phyloP scores from a whole-genome alignment of 148 eudicot species.

The Rhododendron henanense region DNA sequence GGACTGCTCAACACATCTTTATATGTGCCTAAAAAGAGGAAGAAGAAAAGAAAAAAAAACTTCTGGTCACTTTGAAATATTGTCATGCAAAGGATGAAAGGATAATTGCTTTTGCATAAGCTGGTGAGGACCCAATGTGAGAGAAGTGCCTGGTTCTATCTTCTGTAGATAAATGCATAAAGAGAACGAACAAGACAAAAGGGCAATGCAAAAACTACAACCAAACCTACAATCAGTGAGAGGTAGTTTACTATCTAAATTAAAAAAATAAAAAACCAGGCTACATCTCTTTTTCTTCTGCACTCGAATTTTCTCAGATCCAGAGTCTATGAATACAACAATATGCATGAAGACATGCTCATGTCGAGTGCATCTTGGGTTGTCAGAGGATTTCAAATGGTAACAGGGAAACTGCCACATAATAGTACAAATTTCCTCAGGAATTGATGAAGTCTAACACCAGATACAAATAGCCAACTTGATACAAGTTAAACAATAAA shows the following conservation, averaged over 20 bases:
- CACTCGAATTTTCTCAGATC: neutral
- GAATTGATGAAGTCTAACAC: neutral
- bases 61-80: neutral
- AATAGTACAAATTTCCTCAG: neutral
- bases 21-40: neutral
- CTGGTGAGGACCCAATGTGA: neutral
- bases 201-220: neutral
- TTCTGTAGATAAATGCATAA: neutral
- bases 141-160: constrained; percentile 3
- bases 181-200: neutral
- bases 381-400: neutral
- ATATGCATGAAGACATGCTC: neutral
- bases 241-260: neutral
- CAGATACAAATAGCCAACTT: neutral
- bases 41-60: too few species aligned
- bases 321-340: neutral
- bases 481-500: constrained; percentile 7
- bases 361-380: neutral
- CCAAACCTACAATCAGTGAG: neutral
- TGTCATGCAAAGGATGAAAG: neutral
- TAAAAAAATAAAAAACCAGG: neutral
- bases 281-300: neutral
- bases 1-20: neutral
- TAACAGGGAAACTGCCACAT: neutral
- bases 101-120: neutral